Evolutionary conservation across 1,139 yeast species (phyloP).

Genomic region (Saccharomyces hybrid): DNA sequence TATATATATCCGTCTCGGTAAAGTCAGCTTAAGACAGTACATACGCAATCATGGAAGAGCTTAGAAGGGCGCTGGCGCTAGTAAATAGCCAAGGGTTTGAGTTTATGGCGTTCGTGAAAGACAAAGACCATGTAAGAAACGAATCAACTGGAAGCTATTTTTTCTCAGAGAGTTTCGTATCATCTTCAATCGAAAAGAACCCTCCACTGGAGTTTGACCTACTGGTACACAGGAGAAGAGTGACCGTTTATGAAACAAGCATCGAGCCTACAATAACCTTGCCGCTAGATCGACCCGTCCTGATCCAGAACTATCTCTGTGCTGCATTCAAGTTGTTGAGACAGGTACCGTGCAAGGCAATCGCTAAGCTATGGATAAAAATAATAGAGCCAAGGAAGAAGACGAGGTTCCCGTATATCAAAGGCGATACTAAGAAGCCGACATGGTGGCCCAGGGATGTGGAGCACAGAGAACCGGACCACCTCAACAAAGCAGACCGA

Average conservation of each 20-base stretch:
- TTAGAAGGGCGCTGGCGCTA: conserved; percentile 1
- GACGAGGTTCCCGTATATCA: conserved; percentile 54
- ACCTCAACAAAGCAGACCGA: conserved; percentile 52
- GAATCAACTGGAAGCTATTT: background rate
- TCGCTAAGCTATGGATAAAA: conserved; percentile 65
- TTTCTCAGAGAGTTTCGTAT: conserved; percentile 1
- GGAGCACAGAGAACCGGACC: conserved; percentile 69
- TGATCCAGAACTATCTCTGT: conserved; percentile 9
- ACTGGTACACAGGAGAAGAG: background rate
- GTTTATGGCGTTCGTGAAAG: conserved; percentile 1
- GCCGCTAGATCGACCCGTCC: conserved; percentile 3
- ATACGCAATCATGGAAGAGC: background rate
- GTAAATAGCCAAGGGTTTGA: background rate
- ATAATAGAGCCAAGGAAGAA: conserved; percentile 62
- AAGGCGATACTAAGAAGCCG: conserved; percentile 45
- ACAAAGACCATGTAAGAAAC: background rate
- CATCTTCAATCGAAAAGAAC: background rate
- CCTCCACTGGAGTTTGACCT: background rate
- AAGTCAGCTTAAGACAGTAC: background rate
- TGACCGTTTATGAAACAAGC: background rate
- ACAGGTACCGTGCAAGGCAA: conserved; percentile 52
- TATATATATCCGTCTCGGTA: background rate
- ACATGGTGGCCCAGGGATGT: conserved; percentile 63
- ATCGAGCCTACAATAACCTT: background rate
- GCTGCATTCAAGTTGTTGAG: conserved; percentile 33